Evolutionary conservation across 2,329 filamentous ascomycete species (phyloP).

Genomic region (Calonectria naviculata): DNA sequence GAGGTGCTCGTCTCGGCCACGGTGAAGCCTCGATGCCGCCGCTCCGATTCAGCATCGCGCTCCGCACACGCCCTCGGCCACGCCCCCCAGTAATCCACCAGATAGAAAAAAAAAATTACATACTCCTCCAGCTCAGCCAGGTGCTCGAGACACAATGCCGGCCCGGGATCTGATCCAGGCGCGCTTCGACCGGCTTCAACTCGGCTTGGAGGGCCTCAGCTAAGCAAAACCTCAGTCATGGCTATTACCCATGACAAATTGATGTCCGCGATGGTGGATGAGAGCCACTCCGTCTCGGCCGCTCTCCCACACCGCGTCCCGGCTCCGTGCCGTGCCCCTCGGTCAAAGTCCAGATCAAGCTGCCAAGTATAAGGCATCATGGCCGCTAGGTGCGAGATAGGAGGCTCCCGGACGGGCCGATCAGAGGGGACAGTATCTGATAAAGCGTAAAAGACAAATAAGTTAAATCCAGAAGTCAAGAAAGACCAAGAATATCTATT

Average conservation of each 20-base stretch:
- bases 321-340: conserved; percentile 23
- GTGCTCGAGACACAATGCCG: not conserved
- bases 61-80: conserved; percentile 12
- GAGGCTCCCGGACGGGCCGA: conserved; percentile 25
- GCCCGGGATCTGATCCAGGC: conserved; percentile 15
- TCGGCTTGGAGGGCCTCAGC: conserved; percentile 1
- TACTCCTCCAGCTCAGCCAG: conserved; percentile 11
- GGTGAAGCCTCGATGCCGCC: not conserved
- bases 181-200: conserved; percentile 12
- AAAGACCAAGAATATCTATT: not conserved
- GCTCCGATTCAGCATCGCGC: not conserved
- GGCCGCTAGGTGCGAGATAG: conserved; percentile 21
- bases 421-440: conserved; percentile 9
- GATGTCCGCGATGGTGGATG: not conserved
- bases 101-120: conserved; percentile 1
- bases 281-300: conserved; percentile 6
- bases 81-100: conserved; percentile 14
- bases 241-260: not conserved
- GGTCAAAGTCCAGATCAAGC: conserved; percentile 20
- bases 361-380: conserved; percentile 26
- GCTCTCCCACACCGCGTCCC: conserved; percentile 3
- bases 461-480: not conserved
- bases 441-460: conserved; percentile 22
- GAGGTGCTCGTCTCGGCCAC: not conserved
- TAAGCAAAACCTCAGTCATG: conserved; percentile 8